These are phyloP conservation scores for Mortierella claussenii DNA, from an alignment of 192 early-diverging fungal species.

Conservation along the genomic window DNA sequence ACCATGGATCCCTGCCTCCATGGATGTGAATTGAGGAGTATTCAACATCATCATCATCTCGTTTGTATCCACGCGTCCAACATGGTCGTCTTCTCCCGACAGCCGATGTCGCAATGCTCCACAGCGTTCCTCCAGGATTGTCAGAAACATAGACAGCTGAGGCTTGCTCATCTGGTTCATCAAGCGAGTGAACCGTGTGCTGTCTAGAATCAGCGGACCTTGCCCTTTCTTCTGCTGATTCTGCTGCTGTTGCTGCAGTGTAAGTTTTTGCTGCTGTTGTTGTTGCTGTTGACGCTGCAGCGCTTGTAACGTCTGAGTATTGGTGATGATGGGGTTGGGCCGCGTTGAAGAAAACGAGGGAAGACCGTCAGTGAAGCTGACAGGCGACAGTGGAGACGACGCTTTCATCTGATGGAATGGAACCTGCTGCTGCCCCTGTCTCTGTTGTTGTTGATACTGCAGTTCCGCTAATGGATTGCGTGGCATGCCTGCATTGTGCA, in stretches of 20 bases:
- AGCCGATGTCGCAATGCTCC: conserved; percentile 50
- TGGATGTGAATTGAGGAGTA: conserved; percentile 23
- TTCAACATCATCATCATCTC: conserved; percentile 52
- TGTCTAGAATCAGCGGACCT: conserved; percentile 36
- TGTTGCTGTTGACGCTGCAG: conserved; percentile 9
- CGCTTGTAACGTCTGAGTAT: neutral
- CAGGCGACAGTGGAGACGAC: neutral
- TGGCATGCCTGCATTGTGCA: neutral
- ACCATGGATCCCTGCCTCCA: conserved; percentile 16
- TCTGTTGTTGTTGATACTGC: conserved; percentile 20
- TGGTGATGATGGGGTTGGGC: conserved; percentile 2
- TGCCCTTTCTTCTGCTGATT: conserved; percentile 3
- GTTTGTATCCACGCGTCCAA: conserved; percentile 34
- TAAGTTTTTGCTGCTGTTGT: conserved; percentile 12
- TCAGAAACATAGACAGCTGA: conserved; percentile 49
- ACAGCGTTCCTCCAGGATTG: conserved; percentile 48
- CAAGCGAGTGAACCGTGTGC: conserved; percentile 40
- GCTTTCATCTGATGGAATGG: neutral
- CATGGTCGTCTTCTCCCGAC: conserved; percentile 40
- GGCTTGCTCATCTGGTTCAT: conserved; percentile 54
- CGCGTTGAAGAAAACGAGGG: neutral
- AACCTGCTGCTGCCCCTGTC: neutral
- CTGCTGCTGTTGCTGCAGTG: neutral
- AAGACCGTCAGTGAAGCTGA: neutral
- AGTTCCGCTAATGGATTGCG: conserved; percentile 7